Conservation (phyloP, 306 rosid genomes). For the Argentina anserina region DNA sequence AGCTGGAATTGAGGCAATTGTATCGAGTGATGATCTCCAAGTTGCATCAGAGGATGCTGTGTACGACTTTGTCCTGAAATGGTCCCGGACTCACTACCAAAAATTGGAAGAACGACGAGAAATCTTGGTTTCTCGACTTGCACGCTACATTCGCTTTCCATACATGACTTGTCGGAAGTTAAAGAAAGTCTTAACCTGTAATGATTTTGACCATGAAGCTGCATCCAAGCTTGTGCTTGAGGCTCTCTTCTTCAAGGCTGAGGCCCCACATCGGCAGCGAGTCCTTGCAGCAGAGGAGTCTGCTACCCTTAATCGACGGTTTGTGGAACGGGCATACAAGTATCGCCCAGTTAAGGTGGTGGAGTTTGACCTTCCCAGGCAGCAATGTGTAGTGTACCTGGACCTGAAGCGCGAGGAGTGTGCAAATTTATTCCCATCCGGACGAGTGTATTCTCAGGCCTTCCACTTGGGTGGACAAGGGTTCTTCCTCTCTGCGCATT, state of each 20-base stretch:
- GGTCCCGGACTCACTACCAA: constrained; percentile 68
- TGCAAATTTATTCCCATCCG: constrained; percentile 66
- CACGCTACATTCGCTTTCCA: constrained; percentile 83
- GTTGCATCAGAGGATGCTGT: constrained; percentile 98
- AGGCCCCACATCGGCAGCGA: constrained; percentile 90
- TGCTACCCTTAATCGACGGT: constrained; percentile 53
- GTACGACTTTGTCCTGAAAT: constrained; percentile 85
- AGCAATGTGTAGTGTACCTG: constrained; percentile 90
- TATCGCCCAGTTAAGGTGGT: constrained; percentile 98
- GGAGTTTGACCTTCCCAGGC: constrained; percentile 87
- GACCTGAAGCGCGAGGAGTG: constrained; percentile 96
- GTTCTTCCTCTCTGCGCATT: constrained; percentile 93
- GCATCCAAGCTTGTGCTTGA: constrained; percentile 86
- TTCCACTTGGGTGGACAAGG: constrained; percentile 99
- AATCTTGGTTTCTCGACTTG: constrained; percentile 63
- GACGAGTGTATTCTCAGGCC: constrained; percentile 97
- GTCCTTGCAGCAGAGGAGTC: constrained; percentile 74
- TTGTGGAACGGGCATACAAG: constrained; percentile 88
- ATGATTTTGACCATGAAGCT: constrained; percentile 80
- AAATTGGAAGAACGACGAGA: constrained; percentile 82
- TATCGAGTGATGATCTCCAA: constrained; percentile 89
- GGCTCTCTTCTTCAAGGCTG: constrained; percentile 89
- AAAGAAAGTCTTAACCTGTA: constrained; percentile 81
- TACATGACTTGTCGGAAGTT: constrained; percentile 89
- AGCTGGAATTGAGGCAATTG: constrained; percentile 85